Evolutionary conservation across 345 rosid species (phyloP).

Genomic region (Camelina laxa): DNA sequence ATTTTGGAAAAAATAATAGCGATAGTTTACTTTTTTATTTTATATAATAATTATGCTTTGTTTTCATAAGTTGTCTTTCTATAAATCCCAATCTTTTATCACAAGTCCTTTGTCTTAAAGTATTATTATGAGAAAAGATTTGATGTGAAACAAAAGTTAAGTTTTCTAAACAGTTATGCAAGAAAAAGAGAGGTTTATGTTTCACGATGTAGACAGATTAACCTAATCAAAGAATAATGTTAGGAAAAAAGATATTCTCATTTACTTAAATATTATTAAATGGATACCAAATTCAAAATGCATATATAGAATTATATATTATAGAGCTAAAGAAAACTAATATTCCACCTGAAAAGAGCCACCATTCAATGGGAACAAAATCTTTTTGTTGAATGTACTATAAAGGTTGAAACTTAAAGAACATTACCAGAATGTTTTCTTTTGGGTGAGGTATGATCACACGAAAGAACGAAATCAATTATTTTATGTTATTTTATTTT

Average conservation of each 20-base stretch:
- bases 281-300: conserved; percentile 38
- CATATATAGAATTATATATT: conserved; percentile 25
- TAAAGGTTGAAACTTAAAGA: conserved; percentile 44
- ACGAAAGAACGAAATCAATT: conserved; percentile 37
- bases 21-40: background rate
- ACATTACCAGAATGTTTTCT: conserved; percentile 34
- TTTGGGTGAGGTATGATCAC: conserved; percentile 43
- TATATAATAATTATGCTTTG: background rate
- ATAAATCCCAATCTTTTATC: background rate
- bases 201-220: conserved; percentile 41
- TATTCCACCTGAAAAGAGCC: conserved; percentile 46
- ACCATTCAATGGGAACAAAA: conserved; percentile 49
- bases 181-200: conserved; percentile 41
- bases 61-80: background rate
- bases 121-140: conserved; percentile 30
- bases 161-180: conserved; percentile 25
- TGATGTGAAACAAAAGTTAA: conserved; percentile 39
- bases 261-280: conserved; percentile 19
- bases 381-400: conserved; percentile 46
- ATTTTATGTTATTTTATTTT: conserved; percentile 24
- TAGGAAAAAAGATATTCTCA: conserved; percentile 31
- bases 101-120: conserved; percentile 22
- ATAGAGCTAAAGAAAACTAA: conserved; percentile 27
- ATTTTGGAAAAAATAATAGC: background rate
- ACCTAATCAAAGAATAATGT: conserved; percentile 37